A percentile compares a stretch with the other conserved stretches of the same genome.
phyloP scores from a whole-genome alignment of 192 early-diverging fungal species.

The Chytriomyces hyalinus region DNA sequence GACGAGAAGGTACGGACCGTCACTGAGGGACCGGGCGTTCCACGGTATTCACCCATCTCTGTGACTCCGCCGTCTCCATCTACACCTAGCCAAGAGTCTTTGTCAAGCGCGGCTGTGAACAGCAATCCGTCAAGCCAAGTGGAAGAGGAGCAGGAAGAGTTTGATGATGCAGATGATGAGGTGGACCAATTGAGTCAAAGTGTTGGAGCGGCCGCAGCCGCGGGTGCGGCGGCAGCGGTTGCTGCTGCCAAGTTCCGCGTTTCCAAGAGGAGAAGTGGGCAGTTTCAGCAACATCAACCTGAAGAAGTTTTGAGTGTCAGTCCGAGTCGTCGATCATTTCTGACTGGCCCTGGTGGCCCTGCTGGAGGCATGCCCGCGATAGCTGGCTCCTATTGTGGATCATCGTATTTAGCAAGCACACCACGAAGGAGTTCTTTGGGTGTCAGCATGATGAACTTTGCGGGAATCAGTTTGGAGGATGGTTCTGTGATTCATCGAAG shows the following conservation, averaged over 20 bases:
- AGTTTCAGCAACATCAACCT: background rate
- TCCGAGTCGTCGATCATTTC: constrained; percentile 17
- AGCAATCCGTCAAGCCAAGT: background rate
- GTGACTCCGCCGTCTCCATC: background rate
- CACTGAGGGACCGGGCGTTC: constrained; percentile 63
- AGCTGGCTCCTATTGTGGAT: background rate
- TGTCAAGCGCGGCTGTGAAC: background rate
- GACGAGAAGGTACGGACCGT: constrained; percentile 70
- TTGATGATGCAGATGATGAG: background rate
- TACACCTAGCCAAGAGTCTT: no score
- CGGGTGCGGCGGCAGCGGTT: background rate
- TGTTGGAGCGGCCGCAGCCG: no score
- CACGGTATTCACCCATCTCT: constrained; percentile 45
- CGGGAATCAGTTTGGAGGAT: constrained; percentile 15
- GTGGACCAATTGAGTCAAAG: no score
- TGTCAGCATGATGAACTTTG: constrained; percentile 12
- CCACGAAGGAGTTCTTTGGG: constrained; percentile 13
- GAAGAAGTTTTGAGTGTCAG: constrained; percentile 25
- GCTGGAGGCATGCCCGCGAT: background rate
- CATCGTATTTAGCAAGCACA: background rate
- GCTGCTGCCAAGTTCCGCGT: background rate
- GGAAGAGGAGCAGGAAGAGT: background rate
- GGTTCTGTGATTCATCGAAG: background rate
- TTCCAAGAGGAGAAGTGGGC: background rate
- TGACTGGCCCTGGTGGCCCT: background rate